Base-by-base conservation (phyloP, 768 basidiomycete genomes). In the Russula sp. region DNA sequence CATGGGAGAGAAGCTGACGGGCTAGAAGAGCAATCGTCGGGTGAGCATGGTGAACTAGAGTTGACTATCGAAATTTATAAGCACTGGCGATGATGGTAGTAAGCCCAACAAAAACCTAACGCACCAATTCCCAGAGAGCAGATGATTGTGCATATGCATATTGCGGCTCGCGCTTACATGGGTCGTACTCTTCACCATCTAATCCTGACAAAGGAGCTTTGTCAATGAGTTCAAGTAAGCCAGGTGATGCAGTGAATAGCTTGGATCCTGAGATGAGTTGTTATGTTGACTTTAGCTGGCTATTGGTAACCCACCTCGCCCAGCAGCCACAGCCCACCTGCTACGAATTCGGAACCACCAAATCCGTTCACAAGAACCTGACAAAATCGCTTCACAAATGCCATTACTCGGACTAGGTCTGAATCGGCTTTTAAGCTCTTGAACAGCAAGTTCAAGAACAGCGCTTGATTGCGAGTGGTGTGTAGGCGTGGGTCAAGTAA, bases 371-470 rank as follows among this genome's bases (percentile, higher is more conserved):
- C 54, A 36, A 61, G 75, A 46, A 93, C 79, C 73, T 60, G 59
- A 47, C 59, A 60, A 25, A 60, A 60, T 7, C 59, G 52, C 22
- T 60, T 60, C 32, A 48, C 59, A 38, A 60, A 48, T 6, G 59
- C 38, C 59, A 55, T 35, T 9, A 42, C 20, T 11, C 59, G 59
- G 20, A 38, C 14, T 49, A 48, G 38, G 20, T 60, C 13, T 1
- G 53, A 7, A 55, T 55, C 52, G 10, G 46, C 38, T 34, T 60
- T 55, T 13, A 60, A 20, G 25, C 59, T 54, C 68, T 91, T 94
- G 82, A 95, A 95, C 20, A 98, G 73, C 18, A 99, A 74, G 70
- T 98, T 98, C 59, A 99, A 81, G 73, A 96, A 98, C 86, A 98
- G 90, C 6, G 94, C 93, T 71, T 98, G 94, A 70, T 98, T 98